These are phyloP conservation scores for Rhodotorula diobovata DNA, from an alignment of 768 basidiomycete genomes.

Conservation along the genomic window DNA sequence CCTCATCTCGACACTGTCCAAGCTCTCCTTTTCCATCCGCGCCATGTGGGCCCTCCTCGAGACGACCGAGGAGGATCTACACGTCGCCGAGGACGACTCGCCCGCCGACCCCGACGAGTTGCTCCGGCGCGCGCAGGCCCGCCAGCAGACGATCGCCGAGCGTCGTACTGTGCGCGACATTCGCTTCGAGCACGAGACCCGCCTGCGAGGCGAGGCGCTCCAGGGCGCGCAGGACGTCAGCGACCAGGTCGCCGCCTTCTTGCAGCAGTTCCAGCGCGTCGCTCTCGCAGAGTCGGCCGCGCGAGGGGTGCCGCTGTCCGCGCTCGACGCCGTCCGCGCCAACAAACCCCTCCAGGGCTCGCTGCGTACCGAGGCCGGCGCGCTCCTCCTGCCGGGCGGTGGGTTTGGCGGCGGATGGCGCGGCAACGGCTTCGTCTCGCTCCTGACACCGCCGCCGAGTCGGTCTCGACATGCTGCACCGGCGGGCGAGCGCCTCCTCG, in stretches of 20 bases:
- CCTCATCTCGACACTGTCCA: slow-evolving; percentile 80
- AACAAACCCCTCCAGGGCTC: slow-evolving; percentile 17
- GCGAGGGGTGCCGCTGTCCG: background rate
- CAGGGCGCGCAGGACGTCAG: slow-evolving; percentile 22
- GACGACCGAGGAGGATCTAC: slow-evolving; percentile 22
- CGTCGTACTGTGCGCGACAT: slow-evolving; percentile 2
- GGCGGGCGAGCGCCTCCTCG: background rate
- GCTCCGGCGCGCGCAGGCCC: slow-evolving; percentile 17
- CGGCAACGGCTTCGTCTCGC: slow-evolving; percentile 72
- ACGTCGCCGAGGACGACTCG: slow-evolving; percentile 22
- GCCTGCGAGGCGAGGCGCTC: slow-evolving; percentile 26
- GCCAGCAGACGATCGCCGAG: slow-evolving; percentile 17
- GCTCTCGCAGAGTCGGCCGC: background rate
- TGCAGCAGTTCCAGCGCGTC: slow-evolving; percentile 19
- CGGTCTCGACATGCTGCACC: background rate
- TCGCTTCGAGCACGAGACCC: slow-evolving; percentile 29
- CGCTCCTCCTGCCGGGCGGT: slow-evolving; percentile 72
- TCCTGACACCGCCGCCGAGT: slow-evolving; percentile 24
- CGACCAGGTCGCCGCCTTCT: slow-evolving; percentile 15
- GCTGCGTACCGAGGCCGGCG: slow-evolving; percentile 50
- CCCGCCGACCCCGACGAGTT: slow-evolving; percentile 30
- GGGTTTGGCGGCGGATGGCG: slow-evolving; percentile 73
- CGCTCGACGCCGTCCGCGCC: slow-evolving; percentile 2
- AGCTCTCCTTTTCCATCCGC: slow-evolving; percentile 83
- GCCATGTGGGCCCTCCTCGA: slow-evolving; percentile 50